These are phyloP conservation scores for maize (Zea mays) DNA, from an alignment of 176 grass and related monocot species.

Conservation along the genomic window Zm-B73-REFERENCE-NAM-5.0 NC_050103.1:8877001-8877500, in stretches of 20 bases:
- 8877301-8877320: neutral
- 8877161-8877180: neutral
- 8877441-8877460: too few relatives aligned
- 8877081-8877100: too few relatives aligned
- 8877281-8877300: neutral
- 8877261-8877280: neutral
- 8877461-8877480: too few relatives aligned
- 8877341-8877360: conserved; percentile 14
- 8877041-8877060: conserved; percentile 32
- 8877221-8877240: neutral
- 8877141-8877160: neutral
- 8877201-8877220: neutral
- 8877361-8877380: neutral
- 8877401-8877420: neutral
- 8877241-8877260: neutral
- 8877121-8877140: conserved; percentile 10
- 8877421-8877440: too few relatives aligned
- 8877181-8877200: neutral
- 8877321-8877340: neutral
- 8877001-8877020: conserved; percentile 12
- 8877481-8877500: too few relatives aligned
- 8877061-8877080: conserved; percentile 28
- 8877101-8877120: neutral
- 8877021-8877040: conserved; percentile 19
- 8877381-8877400: neutral